Evolutionary conservation across 768 basidiomycete genomes (phyloP), one percentile per base, ranked within the genome.

Genomic region (Tulasnella sp.): DNA sequence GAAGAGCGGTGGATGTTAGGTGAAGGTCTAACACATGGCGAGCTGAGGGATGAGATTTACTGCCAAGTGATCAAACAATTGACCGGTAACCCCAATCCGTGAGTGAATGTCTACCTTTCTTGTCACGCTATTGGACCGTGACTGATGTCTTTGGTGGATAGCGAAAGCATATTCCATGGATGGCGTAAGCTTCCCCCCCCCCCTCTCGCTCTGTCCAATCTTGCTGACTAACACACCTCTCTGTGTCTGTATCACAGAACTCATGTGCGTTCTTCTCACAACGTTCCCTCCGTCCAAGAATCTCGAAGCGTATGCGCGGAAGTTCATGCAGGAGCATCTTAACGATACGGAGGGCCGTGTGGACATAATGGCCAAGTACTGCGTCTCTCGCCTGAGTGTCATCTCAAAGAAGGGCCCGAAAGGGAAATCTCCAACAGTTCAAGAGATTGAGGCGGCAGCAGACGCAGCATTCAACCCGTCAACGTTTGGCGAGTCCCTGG

Each of bases 391-490:
- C 58, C 75, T 94, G 1, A 74, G 73, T 4, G 76, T 78, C 60
- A 83, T 93, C 56, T 77, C 88, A 3, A 82, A 82, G 70, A 91
- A 87, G 67, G 92, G 92, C 0, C 88, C 90, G 0, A 75, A 88
- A 63, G 90, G 91, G 1, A 91, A 90, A 66, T 78, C 88, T 0
- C 87, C 92, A 2, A 80, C 82, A 1, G 72, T 81, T 22, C 77
- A 83, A 9, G 93, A 97, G 72, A 94, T 97, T 59, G 92, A 94
- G 73, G 89, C 85, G 1, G 92, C 92, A 21, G 85, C 87, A 59
- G 90, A 92, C 65, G 91, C 92, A 25, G 92, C 93, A 7, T 97
- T 96, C 73, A 87, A 92, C 63, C 91, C 92, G 0, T 92, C 90
- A 1, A 92, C 87, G 1, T 97, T 96, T 66, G 91, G 92, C 12